A percentile compares a stretch with the other conserved stretches of the same genome.
phyloP scores from a whole-genome alignment of 1,139 yeast species.

The Barnettozyma hawaiiensis region DNA sequence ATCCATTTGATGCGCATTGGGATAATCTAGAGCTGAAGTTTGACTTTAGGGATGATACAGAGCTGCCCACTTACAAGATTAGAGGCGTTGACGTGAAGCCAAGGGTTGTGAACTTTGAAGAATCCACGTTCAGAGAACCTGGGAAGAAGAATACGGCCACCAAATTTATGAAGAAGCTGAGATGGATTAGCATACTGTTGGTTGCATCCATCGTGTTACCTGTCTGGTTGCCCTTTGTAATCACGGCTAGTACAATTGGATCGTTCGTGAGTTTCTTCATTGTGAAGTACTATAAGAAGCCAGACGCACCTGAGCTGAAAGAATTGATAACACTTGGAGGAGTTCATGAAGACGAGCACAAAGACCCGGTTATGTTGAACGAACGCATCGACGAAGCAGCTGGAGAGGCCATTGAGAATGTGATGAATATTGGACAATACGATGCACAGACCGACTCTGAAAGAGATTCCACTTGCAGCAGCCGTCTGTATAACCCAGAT shows the following conservation, averaged over 20 bases:
- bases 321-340: neutral
- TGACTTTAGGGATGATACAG: conserved; percentile 7
- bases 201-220: conserved; percentile 40
- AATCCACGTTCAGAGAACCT: conserved; percentile 25
- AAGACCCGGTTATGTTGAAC: conserved; percentile 6
- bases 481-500: conserved; percentile 1
- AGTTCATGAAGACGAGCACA: neutral
- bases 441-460: conserved; percentile 17
- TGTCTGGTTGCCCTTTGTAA: conserved; percentile 47
- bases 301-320: conserved; percentile 11
- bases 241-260: conserved; percentile 38
- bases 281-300: conserved; percentile 18
- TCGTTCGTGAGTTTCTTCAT: conserved; percentile 25
- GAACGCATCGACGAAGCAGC: conserved; percentile 19
- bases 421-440: conserved; percentile 21
- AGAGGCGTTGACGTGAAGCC: conserved; percentile 36
- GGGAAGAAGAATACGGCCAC: conserved; percentile 8
- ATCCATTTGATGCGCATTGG: conserved; percentile 39
- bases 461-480: conserved; percentile 4
- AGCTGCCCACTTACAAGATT: conserved; percentile 17
- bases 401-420: conserved; percentile 20
- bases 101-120: conserved; percentile 48
- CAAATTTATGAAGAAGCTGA: conserved; percentile 24
- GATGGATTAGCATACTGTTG: conserved; percentile 31
- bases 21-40: conserved; percentile 28